A percentile compares a stretch with the other conserved stretches of the same genome.
Conservation (phyloP, 352 stramenopile species). For the Phytophthora rubi region DNA sequence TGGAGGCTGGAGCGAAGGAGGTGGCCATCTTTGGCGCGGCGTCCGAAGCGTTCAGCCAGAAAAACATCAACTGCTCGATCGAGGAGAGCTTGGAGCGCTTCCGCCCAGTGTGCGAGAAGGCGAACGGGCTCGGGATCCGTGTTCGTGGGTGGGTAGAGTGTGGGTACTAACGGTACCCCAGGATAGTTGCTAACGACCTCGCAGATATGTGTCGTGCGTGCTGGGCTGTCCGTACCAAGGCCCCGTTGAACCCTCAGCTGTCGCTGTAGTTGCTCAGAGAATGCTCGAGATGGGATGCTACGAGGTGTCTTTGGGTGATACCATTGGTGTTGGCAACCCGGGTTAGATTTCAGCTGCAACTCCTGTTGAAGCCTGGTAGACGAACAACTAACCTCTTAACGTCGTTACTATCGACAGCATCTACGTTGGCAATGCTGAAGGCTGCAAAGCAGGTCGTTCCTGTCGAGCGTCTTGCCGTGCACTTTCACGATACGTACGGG, state of each 20-base stretch:
- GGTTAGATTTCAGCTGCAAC: constrained; percentile 35
- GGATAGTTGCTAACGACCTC: background rate
- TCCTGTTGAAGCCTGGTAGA: background rate
- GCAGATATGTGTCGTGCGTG: constrained; percentile 96
- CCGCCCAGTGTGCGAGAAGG: constrained; percentile 86
- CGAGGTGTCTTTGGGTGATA: constrained; percentile 95
- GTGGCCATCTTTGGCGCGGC: constrained; percentile 97
- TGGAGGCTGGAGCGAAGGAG: constrained; percentile 88
- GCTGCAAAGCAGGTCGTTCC: constrained; percentile 83
- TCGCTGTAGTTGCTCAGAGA: constrained; percentile 82
- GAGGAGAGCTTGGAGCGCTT: constrained; percentile 95
- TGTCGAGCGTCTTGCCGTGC: constrained; percentile 90
- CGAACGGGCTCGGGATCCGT: constrained; percentile 75
- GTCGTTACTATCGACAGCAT: constrained; percentile 48
- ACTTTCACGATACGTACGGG: constrained; percentile 98
- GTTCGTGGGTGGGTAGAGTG: constrained; percentile 80
- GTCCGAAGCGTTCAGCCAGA: constrained; percentile 95
- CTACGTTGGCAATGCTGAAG: constrained; percentile 83
- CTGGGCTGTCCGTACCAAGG: constrained; percentile 97
- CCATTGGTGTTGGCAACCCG: constrained; percentile 93
- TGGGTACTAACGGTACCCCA: background rate
- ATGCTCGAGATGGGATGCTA: constrained; percentile 96
- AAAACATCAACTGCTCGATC: constrained; percentile 98
- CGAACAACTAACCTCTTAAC: background rate
- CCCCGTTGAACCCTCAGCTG: constrained; percentile 76